Base-by-base conservation (phyloP, 148 eudicot genomes). In the Silene uniflora region DNA sequence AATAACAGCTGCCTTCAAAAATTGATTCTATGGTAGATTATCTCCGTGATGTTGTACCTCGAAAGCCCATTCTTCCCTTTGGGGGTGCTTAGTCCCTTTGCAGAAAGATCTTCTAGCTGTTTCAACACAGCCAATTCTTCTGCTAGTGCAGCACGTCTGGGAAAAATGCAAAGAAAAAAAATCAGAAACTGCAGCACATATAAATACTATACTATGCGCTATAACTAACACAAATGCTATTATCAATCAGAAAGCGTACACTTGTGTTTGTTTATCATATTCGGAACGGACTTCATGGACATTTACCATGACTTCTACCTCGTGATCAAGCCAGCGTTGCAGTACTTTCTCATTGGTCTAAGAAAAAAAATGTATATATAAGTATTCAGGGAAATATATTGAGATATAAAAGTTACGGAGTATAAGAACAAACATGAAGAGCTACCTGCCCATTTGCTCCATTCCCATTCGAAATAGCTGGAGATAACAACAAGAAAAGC, bases 271-370 rank as follows among this genome's bases (percentile, higher is more conserved):
- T 83, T 92, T 96, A 84, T 96, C 98, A 76, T 96, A 96, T 71
- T 92, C 98, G 17, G 85, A 85, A 75, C 97, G 97, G 74, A 96
- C 99, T 88, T 96, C 99, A 86, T 96, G 97, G 84, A 96, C 94
- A 79, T 96, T 91, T 70, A 96, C 99, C 91, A 88, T 89, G 76
- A 96, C 97, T 84, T 96, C 98, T 14, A 92, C 87, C 89, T 96
- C 99, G 59, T 96, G 94, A 80, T 96, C 99, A 74, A 96, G 97
- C 98, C 98, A 96, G 54, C 94, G 94, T 75, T 89, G 98, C 88
- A 96, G 83, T 65, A 91, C 84, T 79, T 96, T 96, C 77, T 96
- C 99, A 73, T 92, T 92, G 84, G 82, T 88, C 99, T 96, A 85
- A 60, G 74, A 61, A 75, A 62, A 42, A 39, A 68, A 21, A 24